Percentiles rank a stretch among this genome's conserved stretches.
phyloP scores from a whole-genome alignment of 345 rosid species.

The Cardiospermum halicacabum region DNA sequence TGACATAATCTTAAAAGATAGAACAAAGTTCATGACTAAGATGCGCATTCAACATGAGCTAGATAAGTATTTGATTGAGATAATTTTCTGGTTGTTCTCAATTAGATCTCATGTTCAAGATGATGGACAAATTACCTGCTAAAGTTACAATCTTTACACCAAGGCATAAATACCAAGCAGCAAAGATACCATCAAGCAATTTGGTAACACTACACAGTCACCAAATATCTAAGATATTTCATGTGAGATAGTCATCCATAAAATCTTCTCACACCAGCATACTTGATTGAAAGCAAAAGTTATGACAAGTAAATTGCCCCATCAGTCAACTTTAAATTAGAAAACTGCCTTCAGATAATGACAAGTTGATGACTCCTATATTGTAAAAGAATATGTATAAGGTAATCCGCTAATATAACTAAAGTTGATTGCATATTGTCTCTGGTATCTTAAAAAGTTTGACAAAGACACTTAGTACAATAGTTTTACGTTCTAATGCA shows the following conservation, averaged over 20 bases:
- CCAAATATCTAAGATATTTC: neutral
- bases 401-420: neutral
- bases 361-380: neutral
- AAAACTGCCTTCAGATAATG: neutral
- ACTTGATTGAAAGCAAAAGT: neutral
- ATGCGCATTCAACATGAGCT: neutral
- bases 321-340: neutral
- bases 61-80: neutral
- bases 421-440: neutral
- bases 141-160: slow-evolving; percentile 1
- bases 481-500: neutral
- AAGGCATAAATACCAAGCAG: neutral
- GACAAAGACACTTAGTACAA: neutral
- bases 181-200: neutral
- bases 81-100: neutral
- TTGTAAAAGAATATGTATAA: neutral
- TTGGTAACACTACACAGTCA: neutral
- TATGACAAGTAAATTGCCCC: neutral
- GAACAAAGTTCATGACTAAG: neutral
- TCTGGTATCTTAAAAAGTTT: neutral
- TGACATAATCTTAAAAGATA: neutral
- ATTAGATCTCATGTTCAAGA: neutral
- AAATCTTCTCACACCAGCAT: neutral
- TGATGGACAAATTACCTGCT: neutral
- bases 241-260: slow-evolving; percentile 4